phyloP scores from a whole-genome alignment of 495 filamentous ascomycete genomes.

The Ramalina intermedia region DNA sequence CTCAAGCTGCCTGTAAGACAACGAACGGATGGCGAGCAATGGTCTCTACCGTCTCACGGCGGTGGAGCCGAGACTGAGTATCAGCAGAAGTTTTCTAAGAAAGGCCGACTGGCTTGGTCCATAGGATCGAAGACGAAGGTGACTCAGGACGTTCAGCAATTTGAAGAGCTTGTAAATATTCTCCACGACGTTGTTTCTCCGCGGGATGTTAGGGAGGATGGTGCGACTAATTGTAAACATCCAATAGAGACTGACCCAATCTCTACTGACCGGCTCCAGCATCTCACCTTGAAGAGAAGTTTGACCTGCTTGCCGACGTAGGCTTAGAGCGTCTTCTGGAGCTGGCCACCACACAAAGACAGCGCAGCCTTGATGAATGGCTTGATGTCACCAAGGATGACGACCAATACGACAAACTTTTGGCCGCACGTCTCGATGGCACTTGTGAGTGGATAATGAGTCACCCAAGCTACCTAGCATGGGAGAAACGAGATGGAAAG shows the following conservation, averaged over 20 bases:
- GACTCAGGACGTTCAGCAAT: neutral
- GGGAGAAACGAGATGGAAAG: conserved; percentile 4
- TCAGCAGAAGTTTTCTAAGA: neutral
- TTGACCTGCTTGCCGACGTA: neutral
- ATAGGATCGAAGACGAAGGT: neutral
- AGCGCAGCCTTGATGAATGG: neutral
- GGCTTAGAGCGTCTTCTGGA: neutral
- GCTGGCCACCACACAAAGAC: neutral
- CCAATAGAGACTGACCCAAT: too few species aligned
- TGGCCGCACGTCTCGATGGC: conserved; percentile 4
- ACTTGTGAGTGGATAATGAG: conserved; percentile 19
- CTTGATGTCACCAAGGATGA: neutral
- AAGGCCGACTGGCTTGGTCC: neutral
- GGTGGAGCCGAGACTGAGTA: neutral
- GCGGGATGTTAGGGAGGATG: neutral
- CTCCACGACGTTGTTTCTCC: neutral
- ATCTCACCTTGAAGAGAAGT: neutral
- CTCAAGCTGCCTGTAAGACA: neutral
- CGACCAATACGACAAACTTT: neutral
- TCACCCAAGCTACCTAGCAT: conserved; percentile 8
- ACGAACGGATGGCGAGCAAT: neutral
- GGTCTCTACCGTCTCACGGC: neutral
- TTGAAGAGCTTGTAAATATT: neutral
- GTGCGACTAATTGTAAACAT: neutral
- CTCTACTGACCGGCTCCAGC: neutral